These are phyloP conservation scores for Globisporangium uncinulatum DNA, from an alignment of 352 stramenopile genomes.

Conservation along the genomic window DNA sequence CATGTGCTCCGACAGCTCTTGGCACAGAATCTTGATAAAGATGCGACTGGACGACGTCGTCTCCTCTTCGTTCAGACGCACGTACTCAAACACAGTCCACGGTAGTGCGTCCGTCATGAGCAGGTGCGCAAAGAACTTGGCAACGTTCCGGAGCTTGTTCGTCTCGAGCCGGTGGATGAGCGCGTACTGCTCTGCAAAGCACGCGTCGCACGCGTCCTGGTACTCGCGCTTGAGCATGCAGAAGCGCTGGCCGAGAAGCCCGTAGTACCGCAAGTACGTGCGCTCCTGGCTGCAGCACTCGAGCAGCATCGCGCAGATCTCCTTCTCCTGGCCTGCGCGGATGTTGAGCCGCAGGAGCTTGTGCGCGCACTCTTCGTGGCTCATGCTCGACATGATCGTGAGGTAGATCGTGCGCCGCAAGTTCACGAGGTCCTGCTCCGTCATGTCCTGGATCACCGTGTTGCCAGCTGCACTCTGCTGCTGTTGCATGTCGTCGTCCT, in stretches of 20 bases:
- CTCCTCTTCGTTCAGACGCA: constrained; percentile 98
- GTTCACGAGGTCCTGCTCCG: constrained; percentile 97
- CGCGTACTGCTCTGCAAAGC: constrained; percentile 93
- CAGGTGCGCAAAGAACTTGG: constrained; percentile 98
- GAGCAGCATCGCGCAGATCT: constrained; percentile 99
- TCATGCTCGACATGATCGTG: constrained; percentile 99
- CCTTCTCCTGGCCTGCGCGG: constrained; percentile 92
- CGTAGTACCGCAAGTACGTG: constrained; percentile 97
- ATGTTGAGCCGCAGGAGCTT: constrained; percentile 99
- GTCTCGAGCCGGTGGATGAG: constrained; percentile 98
- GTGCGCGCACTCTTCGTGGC: constrained; percentile 98
- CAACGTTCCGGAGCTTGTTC: constrained; percentile 98
- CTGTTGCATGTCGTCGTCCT: constrained; percentile 32
- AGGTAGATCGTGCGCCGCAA: constrained; percentile 98
- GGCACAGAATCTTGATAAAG: constrained; percentile 99
- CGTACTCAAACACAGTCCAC: constrained; percentile 96
- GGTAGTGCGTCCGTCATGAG: constrained; percentile 97
- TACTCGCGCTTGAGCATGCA: constrained; percentile 96
- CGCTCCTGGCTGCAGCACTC: constrained; percentile 98
- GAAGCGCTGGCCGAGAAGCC: constrained; percentile 95
- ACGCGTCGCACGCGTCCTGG: constrained; percentile 93
- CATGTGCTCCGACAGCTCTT: constrained; percentile 97
- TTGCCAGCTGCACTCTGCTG: constrained; percentile 18
- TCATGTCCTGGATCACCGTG: constrained; percentile 93
- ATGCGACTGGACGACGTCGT: constrained; percentile 99